Conservation (phyloP, 2,329 filamentous ascomycete genomes). For the Calonectria ilicicola region DNA sequence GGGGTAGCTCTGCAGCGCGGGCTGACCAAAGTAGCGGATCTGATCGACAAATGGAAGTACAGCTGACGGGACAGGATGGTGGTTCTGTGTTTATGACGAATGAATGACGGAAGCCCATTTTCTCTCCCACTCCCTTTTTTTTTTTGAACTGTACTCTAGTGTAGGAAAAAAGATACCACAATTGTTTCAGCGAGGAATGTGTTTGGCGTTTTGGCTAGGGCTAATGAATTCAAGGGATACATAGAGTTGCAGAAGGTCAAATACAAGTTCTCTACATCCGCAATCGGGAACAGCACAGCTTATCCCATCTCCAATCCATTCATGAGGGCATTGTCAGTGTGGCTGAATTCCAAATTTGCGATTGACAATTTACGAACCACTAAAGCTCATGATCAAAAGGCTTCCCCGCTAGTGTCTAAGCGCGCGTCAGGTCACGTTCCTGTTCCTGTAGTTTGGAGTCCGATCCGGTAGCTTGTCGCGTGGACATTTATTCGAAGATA, state of each 20-base stretch:
- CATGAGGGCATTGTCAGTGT: neutral
- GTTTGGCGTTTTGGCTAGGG: neutral
- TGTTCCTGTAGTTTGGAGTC: neutral
- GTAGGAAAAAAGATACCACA: constrained; percentile 4
- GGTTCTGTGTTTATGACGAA: constrained; percentile 18
- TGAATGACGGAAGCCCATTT: neutral
- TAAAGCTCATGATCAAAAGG: neutral
- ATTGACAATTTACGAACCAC: neutral
- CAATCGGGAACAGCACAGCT: neutral
- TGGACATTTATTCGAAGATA: neutral
- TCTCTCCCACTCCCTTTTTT: neutral
- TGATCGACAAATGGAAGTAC: constrained; percentile 44
- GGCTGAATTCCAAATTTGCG: too few species aligned
- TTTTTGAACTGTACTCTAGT: neutral
- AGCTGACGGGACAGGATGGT: constrained; percentile 29
- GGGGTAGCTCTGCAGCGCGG: constrained; percentile 43
- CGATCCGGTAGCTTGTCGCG: constrained; percentile 17
- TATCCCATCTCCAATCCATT: too few species aligned
- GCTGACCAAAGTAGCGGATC: constrained; percentile 41
- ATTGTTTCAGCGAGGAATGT: neutral
- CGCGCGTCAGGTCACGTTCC: neutral
- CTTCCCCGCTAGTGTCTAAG: neutral
- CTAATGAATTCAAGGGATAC: neutral
- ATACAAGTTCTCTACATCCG: neutral
- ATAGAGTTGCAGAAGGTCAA: neutral